phyloP scores from a whole-genome alignment of 371 early-diverging fungal species.

The Funneliformis caledonium region DNA sequence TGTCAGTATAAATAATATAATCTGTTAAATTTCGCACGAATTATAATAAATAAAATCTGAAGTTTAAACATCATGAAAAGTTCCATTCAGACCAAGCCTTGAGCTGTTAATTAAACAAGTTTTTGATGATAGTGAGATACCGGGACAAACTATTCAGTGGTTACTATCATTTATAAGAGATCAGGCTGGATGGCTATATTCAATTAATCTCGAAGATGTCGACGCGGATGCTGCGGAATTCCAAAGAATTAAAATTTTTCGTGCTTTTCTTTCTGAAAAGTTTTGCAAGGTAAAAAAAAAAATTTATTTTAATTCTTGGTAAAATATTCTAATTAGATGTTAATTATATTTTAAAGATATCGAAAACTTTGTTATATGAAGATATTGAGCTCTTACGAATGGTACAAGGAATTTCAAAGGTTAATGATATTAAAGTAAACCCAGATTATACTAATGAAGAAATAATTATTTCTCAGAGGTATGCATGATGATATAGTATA shows the following conservation, averaged over 20 bases:
- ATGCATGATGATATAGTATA: not conserved
- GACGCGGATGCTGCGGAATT: not conserved
- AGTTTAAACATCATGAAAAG: not conserved
- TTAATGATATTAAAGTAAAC: not conserved
- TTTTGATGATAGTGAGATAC: not conserved
- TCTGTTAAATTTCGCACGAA: not conserved
- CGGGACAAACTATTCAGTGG: conserved; percentile 16
- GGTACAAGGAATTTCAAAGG: conserved; percentile 12
- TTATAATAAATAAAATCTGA: not conserved
- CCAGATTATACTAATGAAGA: conserved; percentile 12
- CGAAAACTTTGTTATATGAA: conserved; percentile 17
- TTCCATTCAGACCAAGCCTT: conserved; percentile 25
- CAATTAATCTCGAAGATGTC: not conserved
- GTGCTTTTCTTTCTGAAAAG: not conserved
- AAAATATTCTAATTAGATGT: not conserved
- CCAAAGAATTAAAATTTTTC: not conserved
- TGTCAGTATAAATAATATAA: not conserved
- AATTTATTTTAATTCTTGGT: not conserved
- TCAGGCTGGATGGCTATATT: conserved; percentile 16
- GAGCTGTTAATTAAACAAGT: not conserved
- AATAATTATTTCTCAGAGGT: conserved; percentile 1
- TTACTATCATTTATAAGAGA: conserved; percentile 23
- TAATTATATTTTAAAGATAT: not conserved
- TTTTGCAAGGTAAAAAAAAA: not conserved
- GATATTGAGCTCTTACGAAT: conserved; percentile 22